Evolutionary conservation across 306 rosid species (phyloP).

Genomic region (Lithocarpus polystachyus): DNA sequence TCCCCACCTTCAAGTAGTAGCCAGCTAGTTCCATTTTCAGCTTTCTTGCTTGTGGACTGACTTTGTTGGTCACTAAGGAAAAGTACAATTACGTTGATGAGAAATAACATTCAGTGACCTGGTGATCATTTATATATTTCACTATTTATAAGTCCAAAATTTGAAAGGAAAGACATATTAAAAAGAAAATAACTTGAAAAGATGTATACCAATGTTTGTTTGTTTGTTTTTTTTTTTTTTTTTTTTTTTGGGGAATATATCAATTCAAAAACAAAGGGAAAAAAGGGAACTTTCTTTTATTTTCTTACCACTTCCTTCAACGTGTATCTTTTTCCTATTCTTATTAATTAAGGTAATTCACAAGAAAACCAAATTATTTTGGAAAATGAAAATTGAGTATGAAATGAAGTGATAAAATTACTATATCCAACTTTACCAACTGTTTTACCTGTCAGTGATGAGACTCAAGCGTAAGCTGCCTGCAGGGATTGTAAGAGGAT

Average conservation of each 20-base stretch:
- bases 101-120: constrained; percentile 2
- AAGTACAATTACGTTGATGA: constrained; percentile 10
- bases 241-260: neutral
- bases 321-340: constrained; percentile 8
- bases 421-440: constrained; percentile 33
- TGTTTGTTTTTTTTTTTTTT: constrained; percentile 10
- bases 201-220: constrained; percentile 16
- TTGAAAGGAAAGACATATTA: constrained; percentile 3
- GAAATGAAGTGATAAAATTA: constrained; percentile 19
- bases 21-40: constrained; percentile 48
- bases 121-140: constrained; percentile 7
- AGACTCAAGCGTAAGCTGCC: constrained; percentile 78
- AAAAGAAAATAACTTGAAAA: constrained; percentile 11
- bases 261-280: constrained; percentile 18
- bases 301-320: constrained; percentile 13
- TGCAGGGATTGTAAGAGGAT: constrained; percentile 76
- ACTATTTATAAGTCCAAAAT: constrained; percentile 18
- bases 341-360: neutral
- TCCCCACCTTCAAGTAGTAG: constrained; percentile 33
- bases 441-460: constrained; percentile 66
- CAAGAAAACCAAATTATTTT: constrained; percentile 16
- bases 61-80: constrained; percentile 54
- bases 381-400: constrained; percentile 13
- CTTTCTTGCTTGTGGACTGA: constrained; percentile 45
- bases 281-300: constrained; percentile 13